Evolutionary conservation across 2,329 filamentous ascomycete genomes (phyloP), one percentile per base, ranked within the genome.

Genomic region (Stagonosporopsis tanaceti): DNA sequence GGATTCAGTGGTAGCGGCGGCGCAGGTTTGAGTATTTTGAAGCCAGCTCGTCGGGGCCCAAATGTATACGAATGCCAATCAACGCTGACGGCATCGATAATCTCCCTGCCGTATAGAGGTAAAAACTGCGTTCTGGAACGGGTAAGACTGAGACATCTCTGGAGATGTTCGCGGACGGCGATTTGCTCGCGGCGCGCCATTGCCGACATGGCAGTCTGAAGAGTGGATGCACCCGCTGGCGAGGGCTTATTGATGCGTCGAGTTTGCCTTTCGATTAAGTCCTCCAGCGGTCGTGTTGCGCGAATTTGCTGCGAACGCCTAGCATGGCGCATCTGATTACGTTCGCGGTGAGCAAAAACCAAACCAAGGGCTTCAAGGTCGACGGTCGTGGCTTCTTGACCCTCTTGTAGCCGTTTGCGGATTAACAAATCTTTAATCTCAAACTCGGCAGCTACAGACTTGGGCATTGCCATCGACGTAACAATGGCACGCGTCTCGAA

Each of bases 401-500:
- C 78, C 20, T 83, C 80, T n/a, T 92, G 78, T 6, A 96, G 76
- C 15, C 85, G 85, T 47, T 83, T 84, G 20, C 90, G 85, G 40
- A 98, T 80, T 25, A 91, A 81, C 2, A 86, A 79, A 61, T 96
- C 91, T 30, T 89, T 90, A 50, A 86, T 81, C 65, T 89, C 88
- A 68, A 89, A 98, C 34, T 90, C 86, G 2, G 89, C 87, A 8
- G 88, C 81, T 2, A 92, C 88, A 2, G 93, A 96, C 62, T 84
- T 89, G 25, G 86, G 83, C 90, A 98, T 96, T 3, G 93, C 92
- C 75, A 97, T 96, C 1, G 95, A 98, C 0, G 94, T 99, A 78
- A 96, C 95, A 69, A 99, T 98, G 1, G 93, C 93, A 15, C 95
- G 87, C 57, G 96, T 96, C 66, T 98, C 91, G 69, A 99, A 99